Base-by-base conservation (phyloP, 805 yeast genomes). In the Millerozyma miso region DNA sequence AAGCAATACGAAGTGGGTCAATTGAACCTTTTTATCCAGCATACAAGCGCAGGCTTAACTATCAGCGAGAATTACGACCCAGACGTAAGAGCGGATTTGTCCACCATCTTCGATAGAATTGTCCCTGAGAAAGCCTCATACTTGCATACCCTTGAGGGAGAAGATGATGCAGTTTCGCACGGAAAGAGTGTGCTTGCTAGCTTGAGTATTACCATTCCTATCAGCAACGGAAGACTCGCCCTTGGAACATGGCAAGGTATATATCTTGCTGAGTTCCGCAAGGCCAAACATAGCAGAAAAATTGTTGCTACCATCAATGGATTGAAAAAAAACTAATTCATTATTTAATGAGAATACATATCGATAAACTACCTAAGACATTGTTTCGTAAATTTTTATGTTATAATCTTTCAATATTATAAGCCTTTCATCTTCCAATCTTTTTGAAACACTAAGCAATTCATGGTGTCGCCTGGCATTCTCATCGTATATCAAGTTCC, bases 231-330 rank as follows among this genome's bases (percentile, higher is more conserved):
- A 1, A 58, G 69, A 29, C 63, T 86, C 42, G 83, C 81, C 1
- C 71, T 82, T 0, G 95, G 95, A 1, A 86, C 93, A 0, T 87
- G 95, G 95, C 95, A 86, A 58, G 95, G 93, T 0, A 74, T 87
- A 34, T 86, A 85, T 71, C 67, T 83, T 39, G 69, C 85, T 54
- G 95, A 86, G 58, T 86, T 87, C 62, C 73, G 95, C 53, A 69
- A 71, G 37, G 74, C 78, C 59, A 63, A 67, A 51, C 91, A 86
- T 54, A 62, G 81, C 6, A 73, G 95, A 54, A 74, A 74, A 42
- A 65, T 85, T 19, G 81, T 86, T 10, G 90, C 88, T 8, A 85
- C 95, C 0, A 73, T 86, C 49, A 79, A 85, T 51, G 95, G 93
- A 3, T 53, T 58, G 42, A 75, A 69, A 56, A 52, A 53, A 29